These are phyloP conservation scores for Ophiocordyceps camponoti-floridani DNA, from an alignment of 2,329 filamentous ascomycete genomes.

Conservation along the genomic window DNA sequence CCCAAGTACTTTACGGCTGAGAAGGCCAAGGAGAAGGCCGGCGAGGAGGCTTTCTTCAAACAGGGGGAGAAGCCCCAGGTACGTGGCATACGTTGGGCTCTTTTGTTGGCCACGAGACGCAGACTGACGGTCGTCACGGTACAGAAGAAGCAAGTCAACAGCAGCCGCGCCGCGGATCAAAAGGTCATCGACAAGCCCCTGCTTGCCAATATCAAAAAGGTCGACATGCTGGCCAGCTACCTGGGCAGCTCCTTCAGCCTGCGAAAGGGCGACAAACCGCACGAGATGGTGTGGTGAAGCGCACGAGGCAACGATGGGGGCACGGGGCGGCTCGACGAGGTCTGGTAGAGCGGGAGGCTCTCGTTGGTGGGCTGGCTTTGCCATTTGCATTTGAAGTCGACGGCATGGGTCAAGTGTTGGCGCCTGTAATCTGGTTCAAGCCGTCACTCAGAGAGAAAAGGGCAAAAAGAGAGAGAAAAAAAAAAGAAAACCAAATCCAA, in stretches of 20 bases:
- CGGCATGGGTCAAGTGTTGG: constrained; percentile 47
- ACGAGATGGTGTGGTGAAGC: constrained; percentile 97
- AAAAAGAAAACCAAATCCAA: constrained; percentile 4
- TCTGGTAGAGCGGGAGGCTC: constrained; percentile 25
- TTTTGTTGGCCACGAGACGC: not conserved
- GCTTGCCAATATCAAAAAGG: constrained; percentile 95
- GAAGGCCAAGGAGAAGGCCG: constrained; percentile 86
- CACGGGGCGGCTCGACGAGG: constrained; percentile 3
- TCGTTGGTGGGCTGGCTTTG: constrained; percentile 30
- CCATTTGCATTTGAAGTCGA: constrained; percentile 49
- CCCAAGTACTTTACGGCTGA: constrained; percentile 93
- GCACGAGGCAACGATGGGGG: constrained; percentile 2
- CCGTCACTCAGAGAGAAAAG: constrained; percentile 17
- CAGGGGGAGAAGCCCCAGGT: constrained; percentile 97
- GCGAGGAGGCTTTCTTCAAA: constrained; percentile 99
- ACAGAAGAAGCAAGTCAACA: constrained; percentile 94
- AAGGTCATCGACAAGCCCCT: constrained; percentile 97
- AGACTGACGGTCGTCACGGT: constrained; percentile 9
- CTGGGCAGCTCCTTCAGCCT: constrained; percentile 93
- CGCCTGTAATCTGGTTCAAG: constrained; percentile 49
- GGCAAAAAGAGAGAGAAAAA: constrained; percentile 15
- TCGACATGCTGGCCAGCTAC: constrained; percentile 84
- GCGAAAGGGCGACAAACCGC: constrained; percentile 97
- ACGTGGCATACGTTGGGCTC: constrained; percentile 17
- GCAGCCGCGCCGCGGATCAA: constrained; percentile 88